Evolutionary conservation across 495 filamentous ascomycete genomes (phyloP).

Genomic region (Aspergillus steynii): DNA sequence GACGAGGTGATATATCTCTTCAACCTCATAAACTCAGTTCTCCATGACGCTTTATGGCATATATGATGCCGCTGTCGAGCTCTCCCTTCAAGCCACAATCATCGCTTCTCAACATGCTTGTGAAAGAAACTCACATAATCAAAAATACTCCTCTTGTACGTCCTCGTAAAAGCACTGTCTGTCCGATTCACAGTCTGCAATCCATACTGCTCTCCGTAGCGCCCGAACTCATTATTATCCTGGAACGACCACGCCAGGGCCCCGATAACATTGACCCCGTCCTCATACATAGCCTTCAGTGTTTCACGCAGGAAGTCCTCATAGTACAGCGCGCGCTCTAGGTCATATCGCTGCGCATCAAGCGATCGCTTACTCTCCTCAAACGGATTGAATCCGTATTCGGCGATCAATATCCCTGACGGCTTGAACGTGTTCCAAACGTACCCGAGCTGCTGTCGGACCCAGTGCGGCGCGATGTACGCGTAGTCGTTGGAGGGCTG

Average conservation of each 20-base stretch:
- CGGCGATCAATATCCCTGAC: constrained; percentile 35
- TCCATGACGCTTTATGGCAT: too few species aligned
- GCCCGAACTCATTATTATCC: constrained; percentile 51
- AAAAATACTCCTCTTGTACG: constrained; percentile 50
- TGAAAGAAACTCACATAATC: constrained; percentile 43
- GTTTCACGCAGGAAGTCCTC: constrained; percentile 43
- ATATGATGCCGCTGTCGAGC: too few species aligned
- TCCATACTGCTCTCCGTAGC: constrained; percentile 41
- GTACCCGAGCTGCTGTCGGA: constrained; percentile 43
- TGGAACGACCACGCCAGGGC: constrained; percentile 46
- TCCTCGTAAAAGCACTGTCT: constrained; percentile 29
- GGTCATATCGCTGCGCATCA: constrained; percentile 40
- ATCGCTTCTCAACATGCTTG: not conserved
- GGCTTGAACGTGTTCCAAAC: constrained; percentile 45
- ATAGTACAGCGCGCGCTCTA: constrained; percentile 42
- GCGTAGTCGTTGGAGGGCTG: constrained; percentile 42
- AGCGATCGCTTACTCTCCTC: constrained; percentile 29
- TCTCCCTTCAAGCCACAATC: not conserved
- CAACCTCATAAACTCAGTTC: too few species aligned
- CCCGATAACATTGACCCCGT: constrained; percentile 46
- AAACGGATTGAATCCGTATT: constrained; percentile 43
- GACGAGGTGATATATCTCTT: too few species aligned
- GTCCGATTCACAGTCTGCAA: constrained; percentile 46
- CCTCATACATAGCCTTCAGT: constrained; percentile 44
- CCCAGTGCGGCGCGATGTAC: constrained; percentile 42